A percentile compares a stretch with the other conserved stretches of the same genome.
Conservation (phyloP, 768 basidiomycete genomes). For the Mycena galopus region DNA sequence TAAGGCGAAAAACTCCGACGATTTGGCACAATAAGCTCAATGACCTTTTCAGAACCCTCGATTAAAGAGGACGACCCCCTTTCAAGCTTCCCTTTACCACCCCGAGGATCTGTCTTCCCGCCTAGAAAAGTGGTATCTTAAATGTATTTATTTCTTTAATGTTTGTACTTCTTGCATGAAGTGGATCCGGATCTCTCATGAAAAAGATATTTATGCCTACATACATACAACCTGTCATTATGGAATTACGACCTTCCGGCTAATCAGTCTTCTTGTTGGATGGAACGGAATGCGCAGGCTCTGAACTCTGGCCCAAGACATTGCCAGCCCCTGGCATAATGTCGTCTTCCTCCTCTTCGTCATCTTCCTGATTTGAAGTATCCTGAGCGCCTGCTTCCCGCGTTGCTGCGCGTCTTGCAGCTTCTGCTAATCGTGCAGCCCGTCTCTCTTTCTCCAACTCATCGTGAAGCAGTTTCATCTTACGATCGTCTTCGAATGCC, state of each 20-base stretch:
- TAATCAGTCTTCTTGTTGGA: conserved; percentile 33
- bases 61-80: conserved; percentile 44
- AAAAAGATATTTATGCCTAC: conserved; percentile 27
- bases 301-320: conserved; percentile 38
- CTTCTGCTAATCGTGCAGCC: conserved; percentile 52
- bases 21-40: not conserved
- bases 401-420: conserved; percentile 37
- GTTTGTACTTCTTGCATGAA: conserved; percentile 10
- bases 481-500: conserved; percentile 85
- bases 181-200: conserved; percentile 32
- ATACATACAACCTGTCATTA: conserved; percentile 26
- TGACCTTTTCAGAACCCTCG: not conserved
- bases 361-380: conserved; percentile 23
- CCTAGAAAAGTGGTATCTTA: conserved; percentile 37
- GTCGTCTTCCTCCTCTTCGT: conserved; percentile 26
- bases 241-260: conserved; percentile 11
- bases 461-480: conserved; percentile 64
- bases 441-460: conserved; percentile 70
- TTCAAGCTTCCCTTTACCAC: conserved; percentile 55
- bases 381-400: conserved; percentile 24
- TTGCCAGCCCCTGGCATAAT: conserved; percentile 47
- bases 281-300: not conserved
- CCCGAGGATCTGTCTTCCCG: conserved; percentile 47
- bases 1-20: not conserved
- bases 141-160: conserved; percentile 3